Conservation (phyloP, 2,329 filamentous ascomycete genomes). For the Phialophora macrospora region DNA sequence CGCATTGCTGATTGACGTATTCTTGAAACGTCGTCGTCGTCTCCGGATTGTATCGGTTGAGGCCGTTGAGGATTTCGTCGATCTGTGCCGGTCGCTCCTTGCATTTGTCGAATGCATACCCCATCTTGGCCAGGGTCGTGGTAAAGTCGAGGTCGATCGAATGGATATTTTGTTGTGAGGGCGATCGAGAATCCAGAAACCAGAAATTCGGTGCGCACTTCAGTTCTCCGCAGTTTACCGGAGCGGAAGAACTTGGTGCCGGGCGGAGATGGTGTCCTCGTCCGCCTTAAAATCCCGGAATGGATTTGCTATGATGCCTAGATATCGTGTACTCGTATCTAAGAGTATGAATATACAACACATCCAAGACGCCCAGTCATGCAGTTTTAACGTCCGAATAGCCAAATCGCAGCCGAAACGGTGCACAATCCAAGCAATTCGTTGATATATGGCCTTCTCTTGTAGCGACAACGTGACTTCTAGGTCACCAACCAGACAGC, state of each 20-base stretch:
- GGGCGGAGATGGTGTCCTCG: neutral
- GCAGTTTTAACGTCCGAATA: constrained; percentile 1
- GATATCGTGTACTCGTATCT: neutral
- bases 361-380: neutral
- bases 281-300: neutral
- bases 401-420: neutral
- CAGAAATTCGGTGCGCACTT: constrained; percentile 10
- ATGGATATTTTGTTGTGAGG: constrained; percentile 2
- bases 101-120: constrained; percentile 76
- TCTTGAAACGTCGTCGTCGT: constrained; percentile 91
- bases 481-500: constrained; percentile 33
- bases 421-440: neutral
- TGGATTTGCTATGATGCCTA: neutral
- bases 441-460: neutral
- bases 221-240: neutral
- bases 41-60: constrained; percentile 98
- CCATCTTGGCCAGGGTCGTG: constrained; percentile 32
- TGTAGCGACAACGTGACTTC: neutral
- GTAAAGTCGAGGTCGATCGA: neutral
- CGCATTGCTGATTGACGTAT: constrained; percentile 93
- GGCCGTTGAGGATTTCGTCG: constrained; percentile 89
- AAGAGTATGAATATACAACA: neutral
- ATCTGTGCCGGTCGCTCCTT: constrained; percentile 91
- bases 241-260: constrained; percentile 9
- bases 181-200: neutral